Percentiles rank a stretch among this genome's conserved stretches.
Evolutionary conservation across 805 yeast genomes (phyloP).

Genomic region (Scheffersomyces stipitis): DNA sequence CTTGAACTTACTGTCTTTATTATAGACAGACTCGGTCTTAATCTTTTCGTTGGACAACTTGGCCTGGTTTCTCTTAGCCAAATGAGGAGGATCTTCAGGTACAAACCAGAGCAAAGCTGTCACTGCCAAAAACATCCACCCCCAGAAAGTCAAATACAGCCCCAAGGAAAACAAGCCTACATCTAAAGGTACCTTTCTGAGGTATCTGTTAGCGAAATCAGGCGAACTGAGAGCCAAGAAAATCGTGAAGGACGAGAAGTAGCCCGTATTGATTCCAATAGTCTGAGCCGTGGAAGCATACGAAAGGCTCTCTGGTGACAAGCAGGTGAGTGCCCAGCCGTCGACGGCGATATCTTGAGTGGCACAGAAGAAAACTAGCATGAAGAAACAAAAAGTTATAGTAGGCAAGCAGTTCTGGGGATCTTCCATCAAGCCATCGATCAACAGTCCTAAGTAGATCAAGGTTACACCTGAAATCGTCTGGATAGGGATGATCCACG

Average conservation of each 20-base stretch:
- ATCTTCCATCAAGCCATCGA: conserved; percentile 50
- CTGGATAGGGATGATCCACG: conserved; percentile 96
- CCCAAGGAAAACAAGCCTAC: conserved; percentile 71
- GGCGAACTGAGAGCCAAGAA: conserved; percentile 88
- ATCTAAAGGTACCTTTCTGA: conserved; percentile 60
- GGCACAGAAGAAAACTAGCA: conserved; percentile 84
- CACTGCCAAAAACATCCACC: conserved; percentile 64
- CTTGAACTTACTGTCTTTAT: conserved; percentile 14
- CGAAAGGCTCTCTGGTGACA: conserved; percentile 73
- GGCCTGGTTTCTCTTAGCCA: conserved; percentile 31
- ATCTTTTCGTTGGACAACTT: conserved; percentile 27
- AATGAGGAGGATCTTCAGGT: conserved; percentile 69
- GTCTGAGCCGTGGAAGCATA: conserved; percentile 98
- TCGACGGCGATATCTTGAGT: conserved; percentile 99
- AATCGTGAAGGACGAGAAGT: conserved; percentile 86
- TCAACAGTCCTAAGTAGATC: conserved; percentile 58
- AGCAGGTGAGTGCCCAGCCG: conserved; percentile 95
- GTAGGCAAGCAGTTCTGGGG: conserved; percentile 50
- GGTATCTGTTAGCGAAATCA: conserved; percentile 85
- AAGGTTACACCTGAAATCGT: conserved; percentile 70
- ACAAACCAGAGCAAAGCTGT: conserved; percentile 63
- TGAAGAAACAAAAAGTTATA: conserved; percentile 71
- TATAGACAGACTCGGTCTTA: conserved; percentile 24
- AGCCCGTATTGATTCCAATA: conserved; percentile 90
- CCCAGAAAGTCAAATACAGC: conserved; percentile 77